These are phyloP conservation scores for Gynochthodes officinalis DNA, from an alignment of 257 asterid genomes.

Conservation along the genomic window DNA sequence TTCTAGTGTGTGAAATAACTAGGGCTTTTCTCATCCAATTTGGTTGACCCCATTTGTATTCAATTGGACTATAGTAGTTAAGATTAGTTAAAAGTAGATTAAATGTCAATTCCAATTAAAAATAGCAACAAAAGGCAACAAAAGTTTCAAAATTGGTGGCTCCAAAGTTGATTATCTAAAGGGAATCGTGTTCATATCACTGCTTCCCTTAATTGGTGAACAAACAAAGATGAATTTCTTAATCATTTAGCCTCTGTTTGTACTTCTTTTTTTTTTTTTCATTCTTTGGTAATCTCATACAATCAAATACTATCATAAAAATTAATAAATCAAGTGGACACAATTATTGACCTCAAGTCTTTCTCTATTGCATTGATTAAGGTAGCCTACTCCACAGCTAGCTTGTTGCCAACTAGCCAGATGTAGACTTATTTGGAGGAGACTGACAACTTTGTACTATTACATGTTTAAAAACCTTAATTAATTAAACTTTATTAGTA, in stretches of 20 bases:
- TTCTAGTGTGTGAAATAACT: too few relatives aligned
- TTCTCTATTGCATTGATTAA: slow-evolving; percentile 5
- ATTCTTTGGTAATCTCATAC: not conserved
- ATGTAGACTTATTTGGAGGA: slow-evolving; percentile 9
- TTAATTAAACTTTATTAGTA: not conserved
- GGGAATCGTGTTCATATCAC: not conserved
- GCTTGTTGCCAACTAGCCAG: slow-evolving; percentile 12
- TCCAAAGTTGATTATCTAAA: not conserved
- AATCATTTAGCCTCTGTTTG: not conserved
- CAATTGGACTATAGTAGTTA: too few relatives aligned
- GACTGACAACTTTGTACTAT: not conserved
- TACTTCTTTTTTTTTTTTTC: not conserved
- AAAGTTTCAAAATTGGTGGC: slow-evolving; percentile 14
- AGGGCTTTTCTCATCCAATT: too few relatives aligned
- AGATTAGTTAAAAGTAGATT: not conserved
- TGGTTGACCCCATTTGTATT: too few relatives aligned
- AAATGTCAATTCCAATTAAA: not conserved
- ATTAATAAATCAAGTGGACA: slow-evolving; percentile 9
- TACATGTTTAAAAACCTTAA: not conserved
- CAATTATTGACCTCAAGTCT: slow-evolving; percentile 15
- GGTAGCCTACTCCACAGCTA: slow-evolving; percentile 8
- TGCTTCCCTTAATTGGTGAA: not conserved
- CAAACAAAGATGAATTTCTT: too few relatives aligned
- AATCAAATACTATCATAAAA: not conserved
- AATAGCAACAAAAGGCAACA: not conserved